These are phyloP conservation scores for Crotalaria pallida DNA, from an alignment of 306 rosid species.

Conservation along the genomic window DNA sequence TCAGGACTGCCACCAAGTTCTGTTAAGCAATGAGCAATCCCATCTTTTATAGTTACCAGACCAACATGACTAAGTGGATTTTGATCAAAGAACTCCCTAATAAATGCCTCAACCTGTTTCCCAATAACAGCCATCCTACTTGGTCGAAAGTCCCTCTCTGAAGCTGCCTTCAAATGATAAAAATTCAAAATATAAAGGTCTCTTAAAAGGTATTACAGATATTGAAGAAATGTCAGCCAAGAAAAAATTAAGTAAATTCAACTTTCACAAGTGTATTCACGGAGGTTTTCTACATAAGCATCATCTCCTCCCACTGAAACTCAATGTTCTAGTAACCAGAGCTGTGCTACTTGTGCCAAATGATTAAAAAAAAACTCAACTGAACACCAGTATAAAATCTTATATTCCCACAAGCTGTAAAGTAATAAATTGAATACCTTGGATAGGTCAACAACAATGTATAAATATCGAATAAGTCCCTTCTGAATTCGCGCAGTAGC, in stretches of 20 bases:
- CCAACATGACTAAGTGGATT: slow-evolving; percentile 96
- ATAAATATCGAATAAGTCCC: slow-evolving; percentile 91
- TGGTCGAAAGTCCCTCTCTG: slow-evolving; percentile 82
- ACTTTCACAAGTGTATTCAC: not conserved
- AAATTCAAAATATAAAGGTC: not conserved
- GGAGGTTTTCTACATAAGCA: not conserved
- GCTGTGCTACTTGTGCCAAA: not conserved
- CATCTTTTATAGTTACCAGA: slow-evolving; percentile 77
- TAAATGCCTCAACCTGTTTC: slow-evolving; percentile 72
- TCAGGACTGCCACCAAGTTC: slow-evolving; percentile 98
- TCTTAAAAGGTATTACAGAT: not conserved
- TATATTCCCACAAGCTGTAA: not conserved
- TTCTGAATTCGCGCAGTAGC: slow-evolving; percentile 75
- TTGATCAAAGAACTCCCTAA: slow-evolving; percentile 88
- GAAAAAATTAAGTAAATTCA: slow-evolving; percentile 4
- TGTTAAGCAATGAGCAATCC: slow-evolving; percentile 69
- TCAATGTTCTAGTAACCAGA: not conserved
- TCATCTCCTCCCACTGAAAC: not conserved
- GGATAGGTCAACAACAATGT: slow-evolving; percentile 69
- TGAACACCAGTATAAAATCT: not conserved
- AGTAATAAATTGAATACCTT: slow-evolving; percentile 46
- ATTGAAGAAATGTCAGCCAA: not conserved
- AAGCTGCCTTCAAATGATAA: slow-evolving; percentile 69
- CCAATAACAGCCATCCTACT: slow-evolving; percentile 86
- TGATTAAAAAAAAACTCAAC: not conserved